These are phyloP conservation scores for Candida sojae DNA, from an alignment of 1,139 yeast genomes.

Conservation along the genomic window DNA sequence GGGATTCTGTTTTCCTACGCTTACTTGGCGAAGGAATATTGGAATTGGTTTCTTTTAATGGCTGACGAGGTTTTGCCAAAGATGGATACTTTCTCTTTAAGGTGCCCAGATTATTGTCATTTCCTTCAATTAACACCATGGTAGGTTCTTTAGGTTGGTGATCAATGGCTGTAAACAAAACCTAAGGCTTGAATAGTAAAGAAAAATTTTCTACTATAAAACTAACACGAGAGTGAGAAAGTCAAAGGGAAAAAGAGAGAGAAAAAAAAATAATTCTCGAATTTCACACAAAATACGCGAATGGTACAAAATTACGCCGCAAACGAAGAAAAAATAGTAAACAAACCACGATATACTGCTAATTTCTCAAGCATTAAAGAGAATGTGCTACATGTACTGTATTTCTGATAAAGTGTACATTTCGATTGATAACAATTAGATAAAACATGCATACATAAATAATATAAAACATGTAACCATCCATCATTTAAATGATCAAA, in stretches of 20 bases:
- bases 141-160: background rate
- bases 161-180: slow-evolving; percentile 1
- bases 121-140: background rate
- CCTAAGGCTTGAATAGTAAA: background rate
- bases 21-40: slow-evolving; percentile 41
- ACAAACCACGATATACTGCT: background rate
- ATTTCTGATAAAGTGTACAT: too few species aligned
- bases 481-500: background rate
- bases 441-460: background rate
- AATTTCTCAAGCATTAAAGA: too few species aligned
- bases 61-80: slow-evolving; percentile 28
- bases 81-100: slow-evolving; percentile 16
- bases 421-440: too few species aligned
- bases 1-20: slow-evolving; percentile 4
- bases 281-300: background rate
- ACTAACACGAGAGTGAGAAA: background rate
- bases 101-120: slow-evolving; percentile 1
- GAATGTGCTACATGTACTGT: too few species aligned
- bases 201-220: background rate
- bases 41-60: slow-evolving; percentile 44
- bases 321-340: background rate
- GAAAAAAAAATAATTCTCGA: background rate
- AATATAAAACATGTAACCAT: background rate
- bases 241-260: background rate
- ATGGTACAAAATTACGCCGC: background rate